These are phyloP conservation scores for Euclidium syriacum DNA, from an alignment of 345 rosid species.

Conservation along the genomic window DNA sequence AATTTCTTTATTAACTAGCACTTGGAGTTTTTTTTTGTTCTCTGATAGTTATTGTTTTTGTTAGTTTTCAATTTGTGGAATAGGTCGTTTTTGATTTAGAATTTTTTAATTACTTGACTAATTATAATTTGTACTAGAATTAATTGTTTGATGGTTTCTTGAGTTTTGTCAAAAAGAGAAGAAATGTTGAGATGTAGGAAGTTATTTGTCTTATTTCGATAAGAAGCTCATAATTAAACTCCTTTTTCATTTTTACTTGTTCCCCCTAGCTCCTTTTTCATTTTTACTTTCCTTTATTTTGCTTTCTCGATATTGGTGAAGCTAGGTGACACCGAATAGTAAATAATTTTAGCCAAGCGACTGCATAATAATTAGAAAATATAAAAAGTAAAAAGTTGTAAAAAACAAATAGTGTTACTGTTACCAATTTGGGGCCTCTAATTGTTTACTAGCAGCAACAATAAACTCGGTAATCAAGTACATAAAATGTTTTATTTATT, in stretches of 20 bases:
- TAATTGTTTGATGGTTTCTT: background rate
- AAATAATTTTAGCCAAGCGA: too few relatives aligned
- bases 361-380: too few relatives aligned
- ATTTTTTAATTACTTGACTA: background rate
- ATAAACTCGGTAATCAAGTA: too few relatives aligned
- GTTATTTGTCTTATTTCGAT: background rate
- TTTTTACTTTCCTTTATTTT: slow-evolving; percentile 24
- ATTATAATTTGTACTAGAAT: background rate
- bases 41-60: background rate
- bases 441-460: too few relatives aligned
- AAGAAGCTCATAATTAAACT: slow-evolving; percentile 16
- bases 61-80: background rate
- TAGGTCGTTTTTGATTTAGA: background rate
- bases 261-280: slow-evolving; percentile 25
- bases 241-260: slow-evolving; percentile 29
- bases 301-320: slow-evolving; percentile 22
- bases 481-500: too few relatives aligned
- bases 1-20: background rate
- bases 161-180: background rate
- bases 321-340: background rate
- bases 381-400: too few relatives aligned
- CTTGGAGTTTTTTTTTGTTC: background rate
- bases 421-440: too few relatives aligned
- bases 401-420: too few relatives aligned
- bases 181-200: background rate